A percentile compares a stretch with the other conserved stretches of the same genome.
These are phyloP conservation scores for Globisporangium alternatum DNA, from an alignment of 352 stramenopile species.

Conservation along the genomic window DNA sequence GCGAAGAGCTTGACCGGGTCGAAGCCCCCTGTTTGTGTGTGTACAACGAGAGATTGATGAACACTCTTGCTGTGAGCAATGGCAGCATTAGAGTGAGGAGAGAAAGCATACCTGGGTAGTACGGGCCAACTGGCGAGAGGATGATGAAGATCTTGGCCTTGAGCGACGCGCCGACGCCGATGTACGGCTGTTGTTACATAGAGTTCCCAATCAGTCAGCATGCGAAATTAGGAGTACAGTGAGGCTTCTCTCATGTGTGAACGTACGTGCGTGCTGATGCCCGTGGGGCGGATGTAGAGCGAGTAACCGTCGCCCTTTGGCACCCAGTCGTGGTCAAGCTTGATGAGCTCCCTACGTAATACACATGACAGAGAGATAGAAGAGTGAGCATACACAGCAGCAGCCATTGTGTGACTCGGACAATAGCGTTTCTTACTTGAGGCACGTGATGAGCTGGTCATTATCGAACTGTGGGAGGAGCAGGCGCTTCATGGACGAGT, in stretches of 20 bases:
- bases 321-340: constrained; percentile 92
- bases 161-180: constrained; percentile 87
- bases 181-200: constrained; percentile 57
- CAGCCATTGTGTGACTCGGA: constrained; percentile 11
- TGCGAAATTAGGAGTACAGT: no score
- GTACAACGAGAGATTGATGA: not conserved
- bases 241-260: no score
- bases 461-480: constrained; percentile 89
- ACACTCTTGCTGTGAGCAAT: no score
- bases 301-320: constrained; percentile 94
- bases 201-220: not conserved
- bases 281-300: constrained; percentile 94
- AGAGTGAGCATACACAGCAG: not conserved
- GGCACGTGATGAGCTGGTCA: constrained; percentile 89
- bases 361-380: not conserved
- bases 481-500: constrained; percentile 92
- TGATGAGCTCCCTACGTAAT: constrained; percentile 48
- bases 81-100: no score
- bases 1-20: constrained; percentile 89
- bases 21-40: constrained; percentile 62
- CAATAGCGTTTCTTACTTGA: constrained; percentile 54
- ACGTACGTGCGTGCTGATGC: constrained; percentile 86
- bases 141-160: constrained; percentile 96
- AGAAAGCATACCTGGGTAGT: constrained; percentile 84
- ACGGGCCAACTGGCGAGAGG: constrained; percentile 95